Evolutionary conservation across 495 filamentous ascomycete species (phyloP), one percentile per base, ranked within the genome.

Genomic region (Talaromyces adpressus): DNA sequence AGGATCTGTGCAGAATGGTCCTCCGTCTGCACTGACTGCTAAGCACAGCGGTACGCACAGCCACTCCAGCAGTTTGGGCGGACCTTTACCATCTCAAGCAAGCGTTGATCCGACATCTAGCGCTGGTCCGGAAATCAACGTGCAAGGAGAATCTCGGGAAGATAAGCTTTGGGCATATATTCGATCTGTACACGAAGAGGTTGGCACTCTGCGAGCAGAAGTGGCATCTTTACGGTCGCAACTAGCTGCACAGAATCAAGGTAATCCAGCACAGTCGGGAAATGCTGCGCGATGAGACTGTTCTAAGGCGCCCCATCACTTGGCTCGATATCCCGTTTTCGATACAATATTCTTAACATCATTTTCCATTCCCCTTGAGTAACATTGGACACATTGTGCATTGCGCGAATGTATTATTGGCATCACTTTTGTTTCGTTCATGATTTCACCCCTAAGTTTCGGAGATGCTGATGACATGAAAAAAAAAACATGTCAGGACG

Each of bases 111-210:
- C 62, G 22, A 39, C 27, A 36, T 16, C 14, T 22, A 36, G 56
- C 30, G 59, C 57, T 5, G 52, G 58, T 16, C 63, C 67, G 59
- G 74, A 76, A 30, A 57, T 72, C 27, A 68, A 59, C 47, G 25
- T 25, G 18, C 67, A 71, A 29, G 57, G 70, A 4, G 77, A 80
- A n/a, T 66, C 57, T 57, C 69, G 68, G 7, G 71, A 71, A 25
- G 77, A 77, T 32, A 79, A 77, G 53, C 64, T 84, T 8, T 82
- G 80, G 79, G 66, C 72, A 22, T 79, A 80, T 62, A 75, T 81
- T 36, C 76, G 75, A 16, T 73, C 74, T 8, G 72, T 81, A 47
- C 73, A 79, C 54, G 76, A 79, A 4, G 78, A 81, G 53, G 39
- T 81, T 51, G 67, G 61, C 5, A 69, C 70, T 2, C 58, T 81